Conservation (phyloP, 331 rosid species). For the Pyrus hybrid region DNA sequence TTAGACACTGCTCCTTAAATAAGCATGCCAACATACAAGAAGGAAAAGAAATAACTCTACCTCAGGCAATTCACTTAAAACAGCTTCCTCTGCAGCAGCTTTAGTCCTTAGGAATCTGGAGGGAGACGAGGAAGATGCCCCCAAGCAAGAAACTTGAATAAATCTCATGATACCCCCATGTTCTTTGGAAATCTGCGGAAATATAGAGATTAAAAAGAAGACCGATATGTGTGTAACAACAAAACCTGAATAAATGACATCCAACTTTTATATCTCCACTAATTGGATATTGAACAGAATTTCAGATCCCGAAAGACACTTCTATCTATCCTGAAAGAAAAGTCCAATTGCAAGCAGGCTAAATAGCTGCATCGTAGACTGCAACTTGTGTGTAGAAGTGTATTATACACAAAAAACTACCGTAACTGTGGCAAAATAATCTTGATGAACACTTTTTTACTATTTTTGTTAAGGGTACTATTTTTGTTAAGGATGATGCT, state of each 20-base stretch:
- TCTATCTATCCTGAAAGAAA: not conserved
- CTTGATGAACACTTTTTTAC: not conserved
- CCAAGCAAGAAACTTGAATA: conserved; percentile 85
- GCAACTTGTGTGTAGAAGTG: too few species aligned
- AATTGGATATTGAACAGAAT: not conserved
- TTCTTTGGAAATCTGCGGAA: conserved; percentile 81
- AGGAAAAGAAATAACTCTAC: conserved; percentile 30
- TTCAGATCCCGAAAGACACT: not conserved
- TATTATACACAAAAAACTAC: not conserved
- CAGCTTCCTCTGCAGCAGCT: conserved; percentile 83
- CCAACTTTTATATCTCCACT: not conserved
- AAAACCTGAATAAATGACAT: not conserved
- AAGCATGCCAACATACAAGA: not conserved
- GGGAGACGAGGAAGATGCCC: conserved; percentile 79
- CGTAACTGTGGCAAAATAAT: not conserved
- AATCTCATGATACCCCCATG: conserved; percentile 95
- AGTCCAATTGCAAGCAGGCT: not conserved
- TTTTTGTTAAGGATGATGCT: not conserved
- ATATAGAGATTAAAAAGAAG: not conserved
- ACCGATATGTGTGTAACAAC: not conserved
- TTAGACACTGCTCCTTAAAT: conserved; percentile 16
- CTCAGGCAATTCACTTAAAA: conserved; percentile 81
- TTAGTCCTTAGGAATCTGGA: conserved; percentile 77
- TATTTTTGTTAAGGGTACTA: not conserved
- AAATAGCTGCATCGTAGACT: not conserved